These are phyloP conservation scores for Entomortierella lignicola DNA, from an alignment of 192 early-diverging fungal species.

Conservation along the genomic window DNA sequence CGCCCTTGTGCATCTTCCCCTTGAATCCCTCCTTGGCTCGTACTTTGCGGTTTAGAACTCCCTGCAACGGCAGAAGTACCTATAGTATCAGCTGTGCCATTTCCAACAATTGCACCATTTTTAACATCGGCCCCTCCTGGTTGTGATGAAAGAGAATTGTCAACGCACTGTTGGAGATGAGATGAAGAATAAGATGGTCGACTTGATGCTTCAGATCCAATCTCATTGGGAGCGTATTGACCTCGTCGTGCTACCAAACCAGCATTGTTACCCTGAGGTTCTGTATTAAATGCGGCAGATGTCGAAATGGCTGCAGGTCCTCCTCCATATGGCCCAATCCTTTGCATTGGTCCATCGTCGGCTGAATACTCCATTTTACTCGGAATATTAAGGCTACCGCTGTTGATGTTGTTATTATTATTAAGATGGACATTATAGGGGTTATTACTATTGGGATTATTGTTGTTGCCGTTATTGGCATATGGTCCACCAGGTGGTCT, in stretches of 20 bases:
- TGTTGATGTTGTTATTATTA: background rate
- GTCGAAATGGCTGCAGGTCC: background rate
- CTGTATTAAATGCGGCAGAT: background rate
- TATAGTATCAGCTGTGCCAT: too few species aligned
- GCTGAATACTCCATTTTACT: background rate
- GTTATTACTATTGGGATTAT: background rate
- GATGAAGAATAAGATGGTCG: conserved; percentile 39
- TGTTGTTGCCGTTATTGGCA: background rate
- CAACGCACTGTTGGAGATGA: conserved; percentile 32
- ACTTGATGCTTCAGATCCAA: background rate
- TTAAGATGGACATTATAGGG: background rate
- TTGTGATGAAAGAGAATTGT: background rate
- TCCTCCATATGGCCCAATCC: background rate
- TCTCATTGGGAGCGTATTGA: background rate
- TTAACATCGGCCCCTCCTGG: background rate
- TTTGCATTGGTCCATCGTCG: too few species aligned
- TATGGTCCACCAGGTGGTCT: too few species aligned
- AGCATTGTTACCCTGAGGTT: background rate
- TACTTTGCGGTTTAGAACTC: background rate
- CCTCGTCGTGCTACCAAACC: background rate
- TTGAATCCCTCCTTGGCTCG: conserved; percentile 5
- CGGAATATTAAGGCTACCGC: background rate
- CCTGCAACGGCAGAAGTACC: too few species aligned
- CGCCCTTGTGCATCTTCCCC: conserved; percentile 37
- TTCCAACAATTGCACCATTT: background rate